Percentiles rank a stretch among this genome's conserved stretches.
Evolutionary conservation across 306 rosid species (phyloP).

Genomic region (Dryas drummondii): DNA sequence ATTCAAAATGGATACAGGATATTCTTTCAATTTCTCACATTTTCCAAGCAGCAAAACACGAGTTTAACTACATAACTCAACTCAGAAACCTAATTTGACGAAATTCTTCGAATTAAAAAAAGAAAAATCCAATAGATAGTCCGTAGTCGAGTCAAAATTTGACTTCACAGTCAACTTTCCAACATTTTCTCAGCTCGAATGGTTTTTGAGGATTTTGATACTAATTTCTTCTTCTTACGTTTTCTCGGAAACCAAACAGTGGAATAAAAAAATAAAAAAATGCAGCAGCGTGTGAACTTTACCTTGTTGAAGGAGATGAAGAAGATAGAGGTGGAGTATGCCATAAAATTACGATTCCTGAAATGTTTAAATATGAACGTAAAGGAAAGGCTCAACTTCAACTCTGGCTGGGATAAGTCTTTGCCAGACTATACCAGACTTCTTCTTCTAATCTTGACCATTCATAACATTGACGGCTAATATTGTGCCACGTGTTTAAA

Average conservation of each 20-base stretch:
- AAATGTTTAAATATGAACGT: no score
- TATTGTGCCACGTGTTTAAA: no score
- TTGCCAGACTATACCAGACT: no score
- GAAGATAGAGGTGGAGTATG: conserved; percentile 12
- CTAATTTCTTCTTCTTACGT: background rate
- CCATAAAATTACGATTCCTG: conserved; percentile 23
- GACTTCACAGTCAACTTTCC: background rate
- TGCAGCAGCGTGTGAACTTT: background rate
- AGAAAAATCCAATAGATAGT: background rate
- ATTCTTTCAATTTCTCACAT: background rate
- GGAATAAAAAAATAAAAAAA: background rate
- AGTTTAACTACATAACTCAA: no score
- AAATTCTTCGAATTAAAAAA: background rate
- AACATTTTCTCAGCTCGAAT: background rate
- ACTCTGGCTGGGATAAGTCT: no score
- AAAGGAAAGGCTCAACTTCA: no score
- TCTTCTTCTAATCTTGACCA: no score
- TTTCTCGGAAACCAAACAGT: conserved; percentile 16
- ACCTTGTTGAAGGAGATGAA: conserved; percentile 28
- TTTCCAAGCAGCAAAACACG: background rate
- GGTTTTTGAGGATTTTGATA: no score
- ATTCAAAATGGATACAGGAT: no score
- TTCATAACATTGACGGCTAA: no score
- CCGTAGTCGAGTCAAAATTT: background rate
- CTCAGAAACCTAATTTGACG: background rate